These are phyloP conservation scores for Colletotrichum sansevieriae DNA, from an alignment of 2,329 filamentous ascomycete species.

Conservation along the genomic window DNA sequence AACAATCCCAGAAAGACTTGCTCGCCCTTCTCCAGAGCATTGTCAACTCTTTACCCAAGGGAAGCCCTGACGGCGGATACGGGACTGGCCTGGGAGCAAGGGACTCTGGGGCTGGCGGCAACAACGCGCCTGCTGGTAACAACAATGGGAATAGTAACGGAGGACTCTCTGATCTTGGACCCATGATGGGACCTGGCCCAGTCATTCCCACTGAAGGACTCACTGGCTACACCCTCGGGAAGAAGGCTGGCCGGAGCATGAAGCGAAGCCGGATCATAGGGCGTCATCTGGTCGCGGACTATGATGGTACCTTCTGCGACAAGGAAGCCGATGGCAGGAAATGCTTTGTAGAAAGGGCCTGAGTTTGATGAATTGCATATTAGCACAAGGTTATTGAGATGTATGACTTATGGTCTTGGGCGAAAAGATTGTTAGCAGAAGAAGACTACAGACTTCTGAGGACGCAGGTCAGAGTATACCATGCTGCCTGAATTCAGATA, in stretches of 20 bases:
- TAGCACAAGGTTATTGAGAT: slow-evolving; percentile 8
- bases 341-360: background rate
- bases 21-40: slow-evolving; percentile 36
- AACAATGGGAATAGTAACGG: background rate
- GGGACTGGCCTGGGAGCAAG: slow-evolving; percentile 34
- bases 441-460: background rate
- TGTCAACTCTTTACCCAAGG: slow-evolving; percentile 27
- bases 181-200: slow-evolving; percentile 11
- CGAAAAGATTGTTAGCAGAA: background rate
- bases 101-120: slow-evolving; percentile 30
- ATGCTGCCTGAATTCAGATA: slow-evolving; percentile 15
- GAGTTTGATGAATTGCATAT: background rate
- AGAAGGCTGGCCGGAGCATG: slow-evolving; percentile 9
- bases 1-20: slow-evolving; percentile 21
- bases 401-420: slow-evolving; percentile 27
- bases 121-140: background rate
- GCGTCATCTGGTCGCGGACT: slow-evolving; percentile 21
- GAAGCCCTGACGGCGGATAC: slow-evolving; percentile 23
- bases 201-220: slow-evolving; percentile 13
- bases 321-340: background rate
- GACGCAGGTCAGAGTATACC: slow-evolving; percentile 1
- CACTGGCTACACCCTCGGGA: slow-evolving; percentile 6
- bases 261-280: slow-evolving; percentile 38
- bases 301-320: background rate
- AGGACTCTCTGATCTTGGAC: slow-evolving; percentile 1